Evolutionary conservation across 2,329 filamentous ascomycete species (phyloP).

Genomic region (Massarina eburnea): DNA sequence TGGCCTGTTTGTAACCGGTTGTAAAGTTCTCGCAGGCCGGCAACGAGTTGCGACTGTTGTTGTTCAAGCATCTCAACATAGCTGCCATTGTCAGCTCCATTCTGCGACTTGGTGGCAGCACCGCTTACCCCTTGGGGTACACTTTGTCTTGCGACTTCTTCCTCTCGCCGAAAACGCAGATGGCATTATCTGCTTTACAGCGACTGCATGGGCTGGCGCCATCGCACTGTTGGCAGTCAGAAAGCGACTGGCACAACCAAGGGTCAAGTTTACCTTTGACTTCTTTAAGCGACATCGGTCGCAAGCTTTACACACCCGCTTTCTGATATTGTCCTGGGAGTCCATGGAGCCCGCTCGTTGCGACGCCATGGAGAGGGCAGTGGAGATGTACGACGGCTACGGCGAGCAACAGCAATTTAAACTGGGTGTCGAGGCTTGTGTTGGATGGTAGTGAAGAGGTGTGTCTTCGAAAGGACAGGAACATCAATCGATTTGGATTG

Average conservation of each 20-base stretch:
- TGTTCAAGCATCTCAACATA: conserved; percentile 69
- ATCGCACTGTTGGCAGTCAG: conserved; percentile 54
- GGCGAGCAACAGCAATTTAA: conserved; percentile 1
- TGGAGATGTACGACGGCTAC: conserved; percentile 5
- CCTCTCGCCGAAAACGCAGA: conserved; percentile 66
- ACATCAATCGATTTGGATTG: conserved; percentile 12
- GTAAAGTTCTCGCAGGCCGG: conserved; percentile 64
- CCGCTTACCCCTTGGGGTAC: conserved; percentile 66
- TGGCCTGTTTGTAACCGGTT: conserved; percentile 54
- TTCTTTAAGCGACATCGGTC: conserved; percentile 68
- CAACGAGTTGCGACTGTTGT: conserved; percentile 63
- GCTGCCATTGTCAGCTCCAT: conserved; percentile 38
- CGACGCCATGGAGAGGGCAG: conserved; percentile 30
- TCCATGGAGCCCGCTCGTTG: conserved; percentile 43
- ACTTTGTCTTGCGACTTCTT: conserved; percentile 69
- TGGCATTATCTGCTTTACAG: conserved; percentile 65
- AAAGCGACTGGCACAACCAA: background rate
- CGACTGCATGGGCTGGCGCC: conserved; percentile 62
- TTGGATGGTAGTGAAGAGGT: conserved; percentile 6
- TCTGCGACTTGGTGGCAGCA: background rate
- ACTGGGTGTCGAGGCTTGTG: conserved; percentile 7
- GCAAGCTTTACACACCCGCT: conserved; percentile 68
- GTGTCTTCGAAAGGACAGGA: conserved; percentile 2
- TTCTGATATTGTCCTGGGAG: conserved; percentile 54
- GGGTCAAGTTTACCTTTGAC: conserved; percentile 57